Base-by-base conservation (phyloP, 805 yeast species). In the Saccharomycopsis olivae region DNA sequence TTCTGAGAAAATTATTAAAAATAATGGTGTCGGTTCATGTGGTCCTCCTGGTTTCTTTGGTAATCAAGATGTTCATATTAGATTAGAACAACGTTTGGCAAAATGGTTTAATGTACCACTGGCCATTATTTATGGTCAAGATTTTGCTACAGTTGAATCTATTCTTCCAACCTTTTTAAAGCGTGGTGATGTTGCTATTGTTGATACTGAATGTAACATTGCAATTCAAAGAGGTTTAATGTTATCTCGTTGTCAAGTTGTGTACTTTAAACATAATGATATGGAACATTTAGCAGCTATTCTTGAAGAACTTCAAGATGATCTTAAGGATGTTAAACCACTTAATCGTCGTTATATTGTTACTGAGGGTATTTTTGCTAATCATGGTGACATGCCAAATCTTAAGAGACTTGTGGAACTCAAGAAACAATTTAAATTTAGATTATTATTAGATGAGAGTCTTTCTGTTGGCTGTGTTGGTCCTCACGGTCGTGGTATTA, bases 11-110 rank as follows among this genome's bases (percentile, higher is more conserved):
- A 67, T 75, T 17, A 75, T 92, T 46, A 65, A 66, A 35, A 66
- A 67, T 43, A 75, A 81, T 44, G 98, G 98, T 56, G 96, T 92
- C 38, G 98, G 98, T 48, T 89, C 96, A 1, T 92, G 98, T 66
- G 96, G 97, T 30, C 97, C 98, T 4, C 94, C 96, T 32, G 94
- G 95, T 41, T 92, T 92, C 53, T 92, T 88, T 58, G 98, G 98
- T 46, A 82, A 87, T 45, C 95, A 87, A 60, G 95, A 87, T 55
- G 86, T 78, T 33, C 98, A 92, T 55, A 78, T 76, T 40, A 69
- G 79, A 51, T 66, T 84, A 41, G 94, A 87, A 57, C 75, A 75
- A 51, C 81, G 76, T 47, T 60, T 92, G 44, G 76, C 96, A 10
- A 57, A 65, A 24, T 89, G 76, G 54, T 73, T 89, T 49, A 86